A percentile compares a stretch with the other conserved stretches of the same genome.
Conservation (phyloP, 345 rosid genomes). For the Anacardium occidentale region DNA sequence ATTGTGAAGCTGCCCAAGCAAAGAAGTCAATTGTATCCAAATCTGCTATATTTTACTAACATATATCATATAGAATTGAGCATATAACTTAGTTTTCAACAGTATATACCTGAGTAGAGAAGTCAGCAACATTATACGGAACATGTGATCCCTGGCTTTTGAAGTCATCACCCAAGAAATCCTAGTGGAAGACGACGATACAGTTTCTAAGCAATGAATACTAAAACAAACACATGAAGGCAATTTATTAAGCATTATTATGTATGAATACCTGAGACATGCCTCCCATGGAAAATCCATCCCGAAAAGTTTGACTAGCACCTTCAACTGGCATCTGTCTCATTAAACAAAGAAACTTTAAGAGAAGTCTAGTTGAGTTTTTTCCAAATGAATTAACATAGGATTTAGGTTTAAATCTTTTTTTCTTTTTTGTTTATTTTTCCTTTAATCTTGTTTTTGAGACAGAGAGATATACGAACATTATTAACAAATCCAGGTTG, state of each 20-base stretch:
- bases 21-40: background rate
- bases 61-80: background rate
- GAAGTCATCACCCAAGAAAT: slow-evolving; percentile 92
- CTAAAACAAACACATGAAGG: background rate
- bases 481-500: slow-evolving; percentile 95
- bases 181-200: slow-evolving; percentile 43
- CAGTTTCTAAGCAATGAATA: slow-evolving; percentile 13
- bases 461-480: slow-evolving; percentile 29
- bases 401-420: background rate
- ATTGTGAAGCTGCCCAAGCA: background rate
- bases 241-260: background rate
- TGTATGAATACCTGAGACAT: slow-evolving; percentile 76
- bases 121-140: slow-evolving; percentile 84
- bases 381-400: background rate
- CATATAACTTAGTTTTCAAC: slow-evolving; percentile 10
- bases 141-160: slow-evolving; percentile 98
- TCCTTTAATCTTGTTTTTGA: background rate
- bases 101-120: slow-evolving; percentile 82
- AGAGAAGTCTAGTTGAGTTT: background rate
- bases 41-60: background rate
- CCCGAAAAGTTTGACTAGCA: slow-evolving; percentile 82
- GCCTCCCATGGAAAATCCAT: slow-evolving; percentile 96
- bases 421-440: too few relatives aligned
- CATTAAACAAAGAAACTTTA: slow-evolving; percentile 21
- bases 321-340: slow-evolving; percentile 75